A percentile compares a stretch with the other conserved stretches of the same genome.
These are phyloP conservation scores for Talaromyces sp. DNA, from an alignment of 2,329 filamentous ascomycete species.

Conservation along the genomic window DNA sequence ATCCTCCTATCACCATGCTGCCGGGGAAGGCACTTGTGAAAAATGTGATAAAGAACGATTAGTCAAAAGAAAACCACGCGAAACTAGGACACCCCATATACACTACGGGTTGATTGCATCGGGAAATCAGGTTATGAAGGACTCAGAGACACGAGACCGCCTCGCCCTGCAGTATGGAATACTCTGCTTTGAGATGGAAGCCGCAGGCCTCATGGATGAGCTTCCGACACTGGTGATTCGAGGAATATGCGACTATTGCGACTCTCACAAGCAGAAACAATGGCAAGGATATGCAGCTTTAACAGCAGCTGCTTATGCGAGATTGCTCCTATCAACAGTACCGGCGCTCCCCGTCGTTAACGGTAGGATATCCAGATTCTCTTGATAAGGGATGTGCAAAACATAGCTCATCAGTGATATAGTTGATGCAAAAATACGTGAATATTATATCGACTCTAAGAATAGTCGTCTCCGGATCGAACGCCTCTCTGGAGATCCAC, in stretches of 20 bases:
- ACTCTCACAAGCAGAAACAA: constrained; percentile 11
- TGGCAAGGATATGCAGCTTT: constrained; percentile 14
- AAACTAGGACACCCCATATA: not conserved
- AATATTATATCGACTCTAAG: constrained; percentile 17
- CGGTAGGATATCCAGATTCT: not conserved
- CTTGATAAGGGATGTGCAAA: not conserved
- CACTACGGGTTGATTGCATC: constrained; percentile 20
- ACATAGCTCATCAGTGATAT: not conserved
- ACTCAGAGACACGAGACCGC: constrained; percentile 15
- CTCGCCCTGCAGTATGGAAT: constrained; percentile 2
- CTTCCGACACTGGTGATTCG: constrained; percentile 6
- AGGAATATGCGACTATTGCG: not conserved
- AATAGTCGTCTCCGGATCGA: constrained; percentile 28
- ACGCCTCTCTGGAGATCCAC: constrained; percentile 33
- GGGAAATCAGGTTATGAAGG: constrained; percentile 13
- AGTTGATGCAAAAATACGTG: constrained; percentile 6
- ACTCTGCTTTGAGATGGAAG: constrained; percentile 11
- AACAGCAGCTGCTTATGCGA: constrained; percentile 11
- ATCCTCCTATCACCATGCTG: not conserved
- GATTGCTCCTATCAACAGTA: not conserved
- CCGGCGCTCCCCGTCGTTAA: not conserved
- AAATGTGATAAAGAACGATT: constrained; percentile 5
- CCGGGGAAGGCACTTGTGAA: not conserved
- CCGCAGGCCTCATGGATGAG: not conserved
- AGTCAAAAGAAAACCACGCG: not conserved